Base-by-base conservation (phyloP, 441 rosid species). In the Pelargonium australe region DNA sequence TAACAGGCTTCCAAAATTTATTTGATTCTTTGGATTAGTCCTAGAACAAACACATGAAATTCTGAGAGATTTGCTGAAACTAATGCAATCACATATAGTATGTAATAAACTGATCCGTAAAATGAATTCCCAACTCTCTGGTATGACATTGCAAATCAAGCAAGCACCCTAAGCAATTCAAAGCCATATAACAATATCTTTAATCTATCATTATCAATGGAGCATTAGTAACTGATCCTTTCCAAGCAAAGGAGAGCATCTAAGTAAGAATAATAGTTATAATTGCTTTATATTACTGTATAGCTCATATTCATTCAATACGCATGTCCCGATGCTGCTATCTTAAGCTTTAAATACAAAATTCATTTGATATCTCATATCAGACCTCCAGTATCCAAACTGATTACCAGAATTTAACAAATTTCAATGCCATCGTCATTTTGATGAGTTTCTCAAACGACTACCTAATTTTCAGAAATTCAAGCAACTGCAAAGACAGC, bases 401-500 rank as follows among this genome's bases (percentile, higher is more conserved):
- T 47, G 3, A 12, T 47, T 11, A 10, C 2, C n/a, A 47, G 53
- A 11, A 47, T 4, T 47, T 2, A 47, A 12, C 53, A 68, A 25
- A 51, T 31, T 25, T 61, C 14, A 41, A 57, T 64, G 37, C 25
- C 61, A 68, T 53, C 41, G 23, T 61, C 55, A n/a, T 3, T 10
- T 47, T 41, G 7, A 49, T 11, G 3, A 64, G 1, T 12, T 64
- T 34, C 31, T 4, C 19, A 12, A 28, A 28, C 6, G 3, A 68
- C 19, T 10, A 12, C 19, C 2, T 0, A 11, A 34, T 31, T 31
- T 64, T 61, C 70, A 66, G 44, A 45, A 41, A 7, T 58, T 51
- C 67, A 58, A 74, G 68, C 68, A 41, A 41, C 28, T 19, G 53
- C 3, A 6, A 28, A 53, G 63, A 67, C 63, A 64, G 63, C 45